Evolutionary conservation across 177 flowering plant species (phyloP), one percentile per base, ranked within the genome.

Genomic region (Vitis hybrid): DNA sequence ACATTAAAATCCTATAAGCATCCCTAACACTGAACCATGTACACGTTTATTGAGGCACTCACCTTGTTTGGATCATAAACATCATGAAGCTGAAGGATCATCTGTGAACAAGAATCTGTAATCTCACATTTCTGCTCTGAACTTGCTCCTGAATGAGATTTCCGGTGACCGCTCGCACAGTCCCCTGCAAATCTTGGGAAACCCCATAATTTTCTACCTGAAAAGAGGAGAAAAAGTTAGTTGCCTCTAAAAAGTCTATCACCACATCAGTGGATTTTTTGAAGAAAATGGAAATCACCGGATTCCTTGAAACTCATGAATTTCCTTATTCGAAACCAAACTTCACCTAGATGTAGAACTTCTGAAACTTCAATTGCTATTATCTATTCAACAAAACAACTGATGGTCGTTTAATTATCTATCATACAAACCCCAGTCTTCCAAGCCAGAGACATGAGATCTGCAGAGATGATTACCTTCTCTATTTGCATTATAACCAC

Each of bases 141-240:
- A 68, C 20, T 75, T 53, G 87, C 62, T 67, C 78, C 87, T 8
- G 79, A 35, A 61, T 68, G 69, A 71, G 82, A 79, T 73, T 75
- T 84, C 27, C 69, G 73, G 63, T 75, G 77, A 53, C 83, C 81
- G 70, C 74, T 85, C n/a, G 88, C 88, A 79, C 90, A 87, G 68
- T 87, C 90, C 24, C 88, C 88, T 5, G 90, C 81, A 78, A 87
- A 87, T 71, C 81, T 81, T 48, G 90, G 88, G 72, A 87, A 87
- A 61, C 77, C 81, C 90, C 90, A 87, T 12, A 81, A 53, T 64
- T 71, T 87, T 70, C 85, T 74, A 52, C 87, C 89, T 86, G 78
- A 63, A 78, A 52, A 70, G 20, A 18, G 11, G 10, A 11, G 24
- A 18, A 30, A 66, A 18, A 61, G 51, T 9, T 20, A 18, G 1